A percentile compares a stretch with the other conserved stretches of the same genome.
These are phyloP conservation scores for Tricholomella constricta DNA, from an alignment of 768 basidiomycete species.

Conservation along the genomic window DNA sequence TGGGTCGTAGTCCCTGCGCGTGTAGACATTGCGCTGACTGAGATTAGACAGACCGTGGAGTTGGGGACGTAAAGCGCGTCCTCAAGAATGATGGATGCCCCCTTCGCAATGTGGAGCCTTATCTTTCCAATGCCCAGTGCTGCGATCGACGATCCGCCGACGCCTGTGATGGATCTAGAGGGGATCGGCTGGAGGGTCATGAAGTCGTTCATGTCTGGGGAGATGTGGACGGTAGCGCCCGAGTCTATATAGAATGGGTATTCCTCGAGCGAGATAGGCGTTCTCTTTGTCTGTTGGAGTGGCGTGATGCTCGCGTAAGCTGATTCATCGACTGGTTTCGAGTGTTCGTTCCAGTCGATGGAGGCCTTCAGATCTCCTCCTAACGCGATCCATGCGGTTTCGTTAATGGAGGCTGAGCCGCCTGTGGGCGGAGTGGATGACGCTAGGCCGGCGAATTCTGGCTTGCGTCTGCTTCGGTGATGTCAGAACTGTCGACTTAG, in stretches of 20 bases:
- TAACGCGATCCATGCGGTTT: no score
- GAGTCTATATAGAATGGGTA: not conserved
- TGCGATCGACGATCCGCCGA: not conserved
- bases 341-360: no score
- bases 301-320: no score
- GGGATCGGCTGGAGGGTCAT: not conserved
- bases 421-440: no score
- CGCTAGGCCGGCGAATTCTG: no score
- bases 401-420: no score
- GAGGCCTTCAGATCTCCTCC: not conserved
- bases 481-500: no score
- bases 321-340: no score
- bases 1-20: no score
- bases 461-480: no score
- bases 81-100: not conserved
- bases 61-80: not conserved
- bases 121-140: not conserved
- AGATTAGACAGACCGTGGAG: not conserved
- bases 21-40: no score
- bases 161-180: not conserved
- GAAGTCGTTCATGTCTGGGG: not conserved
- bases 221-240: constrained; percentile 4
- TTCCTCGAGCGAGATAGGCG: no score
- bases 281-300: not conserved
- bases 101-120: not conserved